Evolutionary conservation across 169 alveolate species (phyloP).

Genomic region (Plasmodium vivax): DNA sequence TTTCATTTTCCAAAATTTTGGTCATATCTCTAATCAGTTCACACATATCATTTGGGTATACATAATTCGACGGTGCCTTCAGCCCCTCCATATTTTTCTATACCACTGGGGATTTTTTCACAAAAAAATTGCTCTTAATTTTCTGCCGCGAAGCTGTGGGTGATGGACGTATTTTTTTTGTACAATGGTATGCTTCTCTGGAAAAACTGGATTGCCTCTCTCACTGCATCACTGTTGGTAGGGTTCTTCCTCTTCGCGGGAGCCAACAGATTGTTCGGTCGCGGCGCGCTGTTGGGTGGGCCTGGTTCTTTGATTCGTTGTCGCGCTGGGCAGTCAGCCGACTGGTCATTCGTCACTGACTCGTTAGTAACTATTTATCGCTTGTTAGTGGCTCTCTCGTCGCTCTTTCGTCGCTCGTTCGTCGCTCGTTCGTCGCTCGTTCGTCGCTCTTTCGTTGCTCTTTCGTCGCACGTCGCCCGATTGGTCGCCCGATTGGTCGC

Average conservation of each 20-base stretch:
- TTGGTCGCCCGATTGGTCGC: too few species aligned
- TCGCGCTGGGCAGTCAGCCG: neutral
- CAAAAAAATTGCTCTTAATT: neutral
- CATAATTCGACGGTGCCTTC: conserved; percentile 22
- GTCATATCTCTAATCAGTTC: conserved; percentile 24
- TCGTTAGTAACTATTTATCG: neutral
- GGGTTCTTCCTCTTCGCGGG: neutral
- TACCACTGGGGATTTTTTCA: neutral
- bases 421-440: neutral
- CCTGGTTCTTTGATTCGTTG: neutral
- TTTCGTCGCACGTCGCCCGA: neutral
- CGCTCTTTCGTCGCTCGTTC: neutral
- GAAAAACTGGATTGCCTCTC: neutral
- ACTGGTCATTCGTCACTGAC: neutral
- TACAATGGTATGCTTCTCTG: neutral
- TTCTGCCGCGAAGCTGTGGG: neutral
- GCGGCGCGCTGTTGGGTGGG: neutral
- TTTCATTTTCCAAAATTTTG: conserved; percentile 19
- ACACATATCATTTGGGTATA: conserved; percentile 65
- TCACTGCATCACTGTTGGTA: neutral
- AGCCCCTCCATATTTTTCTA: conserved; percentile 17
- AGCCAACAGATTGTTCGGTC: neutral
- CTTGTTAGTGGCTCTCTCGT: neutral
- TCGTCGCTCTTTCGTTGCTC: neutral
- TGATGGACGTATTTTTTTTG: neutral